Evolutionary conservation across 305 asterid species (phyloP), one percentile per base, ranked within the genome.

Genomic region (Fraxinus floribunda): DNA sequence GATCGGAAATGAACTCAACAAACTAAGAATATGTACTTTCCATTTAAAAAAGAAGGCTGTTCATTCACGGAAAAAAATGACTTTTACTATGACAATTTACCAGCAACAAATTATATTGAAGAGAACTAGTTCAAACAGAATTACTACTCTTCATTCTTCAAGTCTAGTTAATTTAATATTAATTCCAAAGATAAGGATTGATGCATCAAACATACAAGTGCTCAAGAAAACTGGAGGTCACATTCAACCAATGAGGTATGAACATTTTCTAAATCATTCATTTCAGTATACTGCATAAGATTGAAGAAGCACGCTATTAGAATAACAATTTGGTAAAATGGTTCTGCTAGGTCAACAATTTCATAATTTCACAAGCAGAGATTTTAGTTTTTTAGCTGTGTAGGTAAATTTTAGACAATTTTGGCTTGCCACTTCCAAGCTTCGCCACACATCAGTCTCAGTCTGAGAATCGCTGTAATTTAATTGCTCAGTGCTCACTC

Each of bases 271-370:
- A 60, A 79, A 78, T 76, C 75, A 10, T 71, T 91, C 86, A 86
- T 44, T 79, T 80, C 83, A 91, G 81, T 79, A 90, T 73, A 36
- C 93, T 88, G 93, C 91, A 81, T 82, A 41, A 38, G 75, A 84
- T 60, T 66, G 75, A 83, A 32, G 44, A 2, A 32, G 66, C 52
- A 74, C 9, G 64, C 71, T 70, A 66, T 85, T n/a, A 85, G 77
- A 66, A 81, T 62, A 79, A 41, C 3, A 68, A 72, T 24, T 73
- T 79, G 32, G 79, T 32, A 22, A 8, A 26, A 18, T 32, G 20
- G 22, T 36, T 32, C 75, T 68, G 20, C 41, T 52, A 49, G 29
- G 57, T 1, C 18, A 64, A 41, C 55, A 76, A 75, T 46, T 26
- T 29, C 15, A 41, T 57, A 20, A 55, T 1, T 75, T 46, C 55